These are phyloP conservation scores for Blakeslea trispora DNA, from an alignment of 371 early-diverging fungal species.

Conservation along the genomic window DNA sequence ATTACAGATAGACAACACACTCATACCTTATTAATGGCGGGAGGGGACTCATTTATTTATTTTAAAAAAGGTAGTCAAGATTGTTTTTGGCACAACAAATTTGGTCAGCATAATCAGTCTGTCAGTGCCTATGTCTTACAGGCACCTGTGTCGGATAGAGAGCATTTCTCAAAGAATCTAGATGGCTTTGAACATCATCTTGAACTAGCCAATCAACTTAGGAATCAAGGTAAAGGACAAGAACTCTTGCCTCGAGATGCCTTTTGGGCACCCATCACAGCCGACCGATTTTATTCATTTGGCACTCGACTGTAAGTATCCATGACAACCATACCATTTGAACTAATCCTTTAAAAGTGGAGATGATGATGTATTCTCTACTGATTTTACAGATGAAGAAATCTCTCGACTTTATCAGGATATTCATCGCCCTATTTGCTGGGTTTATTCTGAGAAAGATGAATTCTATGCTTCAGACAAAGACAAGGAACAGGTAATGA, in stretches of 20 bases:
- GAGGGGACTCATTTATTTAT: too few relatives aligned
- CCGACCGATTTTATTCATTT: constrained; percentile 50
- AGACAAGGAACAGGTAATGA: constrained; percentile 26
- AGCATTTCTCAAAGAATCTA: constrained; percentile 29
- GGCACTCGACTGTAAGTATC: constrained; percentile 43
- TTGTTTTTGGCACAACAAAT: constrained; percentile 45
- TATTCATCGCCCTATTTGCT: constrained; percentile 40
- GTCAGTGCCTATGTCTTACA: constrained; percentile 51
- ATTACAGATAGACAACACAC: background rate
- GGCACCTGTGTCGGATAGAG: constrained; percentile 58
- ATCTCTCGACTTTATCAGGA: constrained; percentile 38
- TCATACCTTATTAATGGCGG: too few relatives aligned
- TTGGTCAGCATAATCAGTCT: constrained; percentile 31
- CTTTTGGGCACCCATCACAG: constrained; percentile 44
- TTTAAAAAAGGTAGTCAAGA: constrained; percentile 46
- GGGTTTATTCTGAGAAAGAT: constrained; percentile 49
- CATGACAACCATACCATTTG: too few relatives aligned
- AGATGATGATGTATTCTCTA: constrained; percentile 61
- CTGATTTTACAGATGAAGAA: constrained; percentile 46
- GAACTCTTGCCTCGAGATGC: constrained; percentile 47
- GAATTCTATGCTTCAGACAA: constrained; percentile 39
- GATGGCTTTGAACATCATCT: constrained; percentile 32
- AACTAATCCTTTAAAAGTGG: too few relatives aligned
- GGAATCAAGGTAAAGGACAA: constrained; percentile 37
- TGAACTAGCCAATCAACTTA: constrained; percentile 34